A percentile compares a stretch with the other conserved stretches of the same genome.
These are phyloP conservation scores for Vitis rupestris DNA, from an alignment of 164 flowering plant species.

Conservation along the genomic window DNA sequence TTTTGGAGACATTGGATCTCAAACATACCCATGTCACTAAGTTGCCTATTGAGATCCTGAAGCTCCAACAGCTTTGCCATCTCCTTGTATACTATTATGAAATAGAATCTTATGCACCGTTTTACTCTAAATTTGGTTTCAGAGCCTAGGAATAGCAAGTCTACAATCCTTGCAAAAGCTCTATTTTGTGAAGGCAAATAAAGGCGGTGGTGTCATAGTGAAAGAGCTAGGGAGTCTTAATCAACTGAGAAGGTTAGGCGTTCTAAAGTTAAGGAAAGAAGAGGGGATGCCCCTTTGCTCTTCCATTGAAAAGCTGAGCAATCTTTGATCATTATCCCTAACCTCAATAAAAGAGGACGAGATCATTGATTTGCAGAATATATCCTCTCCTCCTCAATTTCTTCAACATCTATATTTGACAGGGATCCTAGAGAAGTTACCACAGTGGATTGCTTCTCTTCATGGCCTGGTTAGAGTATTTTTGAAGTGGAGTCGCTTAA, in stretches of 20 bases:
- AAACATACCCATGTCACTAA: too few relatives aligned
- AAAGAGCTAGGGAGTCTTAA: slow-evolving; percentile 7
- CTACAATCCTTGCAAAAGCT: background rate
- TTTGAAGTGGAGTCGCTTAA: slow-evolving; percentile 18
- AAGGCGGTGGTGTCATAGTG: background rate
- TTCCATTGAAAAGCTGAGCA: slow-evolving; percentile 1
- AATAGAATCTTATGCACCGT: background rate
- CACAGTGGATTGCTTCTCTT: slow-evolving; percentile 19
- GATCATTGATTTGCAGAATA: slow-evolving; percentile 5
- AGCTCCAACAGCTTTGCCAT: slow-evolving; percentile 6
- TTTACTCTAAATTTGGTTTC: background rate
- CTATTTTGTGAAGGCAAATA: background rate
- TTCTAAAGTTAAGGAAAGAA: slow-evolving; percentile 9
- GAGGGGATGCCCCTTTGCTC: slow-evolving; percentile 13
- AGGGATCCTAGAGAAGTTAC: slow-evolving; percentile 22
- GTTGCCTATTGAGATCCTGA: slow-evolving; percentile 18
- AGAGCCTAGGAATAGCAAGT: background rate
- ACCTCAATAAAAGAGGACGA: background rate
- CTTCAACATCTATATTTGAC: slow-evolving; percentile 18
- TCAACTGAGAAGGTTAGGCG: slow-evolving; percentile 11
- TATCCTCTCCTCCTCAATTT: slow-evolving; percentile 7
- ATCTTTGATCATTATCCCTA: slow-evolving; percentile 5
- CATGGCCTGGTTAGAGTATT: slow-evolving; percentile 9
- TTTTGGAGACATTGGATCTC: too few relatives aligned
- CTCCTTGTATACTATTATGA: slow-evolving; percentile 1